These are phyloP conservation scores for Thecamonas trahens DNA, from an alignment of 78 protist genomes.

Conservation along the genomic window DNA sequence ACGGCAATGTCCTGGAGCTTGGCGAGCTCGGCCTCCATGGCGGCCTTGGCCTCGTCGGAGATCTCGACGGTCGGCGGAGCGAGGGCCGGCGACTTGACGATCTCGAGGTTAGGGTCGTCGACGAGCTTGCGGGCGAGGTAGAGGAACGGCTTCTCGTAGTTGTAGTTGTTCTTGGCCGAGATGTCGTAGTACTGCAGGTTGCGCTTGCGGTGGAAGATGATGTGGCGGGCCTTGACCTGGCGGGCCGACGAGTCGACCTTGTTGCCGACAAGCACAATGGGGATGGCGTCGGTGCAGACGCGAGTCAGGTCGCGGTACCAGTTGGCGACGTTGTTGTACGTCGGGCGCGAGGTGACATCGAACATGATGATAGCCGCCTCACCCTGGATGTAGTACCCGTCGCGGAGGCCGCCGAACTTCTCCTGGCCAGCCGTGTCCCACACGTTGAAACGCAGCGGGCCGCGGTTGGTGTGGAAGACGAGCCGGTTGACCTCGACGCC, in stretches of 20 bases:
- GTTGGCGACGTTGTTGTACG: conserved; percentile 96
- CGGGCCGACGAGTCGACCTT: conserved; percentile 94
- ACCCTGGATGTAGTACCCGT: conserved; percentile 93
- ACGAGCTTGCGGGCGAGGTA: conserved; percentile 89
- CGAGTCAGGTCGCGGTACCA: conserved; percentile 96
- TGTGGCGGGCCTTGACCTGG: conserved; percentile 89
- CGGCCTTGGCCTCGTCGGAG: not conserved
- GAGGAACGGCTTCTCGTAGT: conserved; percentile 99
- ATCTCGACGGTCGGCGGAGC: conserved; percentile 54
- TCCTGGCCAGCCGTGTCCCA: conserved; percentile 99
- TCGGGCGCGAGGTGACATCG: conserved; percentile 95
- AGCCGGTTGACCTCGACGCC: conserved; percentile 93
- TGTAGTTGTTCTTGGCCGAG: conserved; percentile 97
- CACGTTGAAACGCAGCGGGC: conserved; percentile 86
- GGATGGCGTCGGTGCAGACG: conserved; percentile 96
- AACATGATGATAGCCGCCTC: conserved; percentile 98
- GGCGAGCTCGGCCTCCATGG: conserved; percentile 44
- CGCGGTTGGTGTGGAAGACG: conserved; percentile 89
- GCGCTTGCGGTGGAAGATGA: conserved; percentile 97
- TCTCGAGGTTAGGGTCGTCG: conserved; percentile 68
- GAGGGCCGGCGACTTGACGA: conserved; percentile 71
- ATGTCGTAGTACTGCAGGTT: conserved; percentile 96
- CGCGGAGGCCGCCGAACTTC: conserved; percentile 97
- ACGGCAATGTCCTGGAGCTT: conserved; percentile 53
- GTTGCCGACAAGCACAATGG: conserved; percentile 98